Evolutionary conservation across 352 stramenopile species (phyloP), one percentile per base, ranked within the genome.

Genomic region (Paralagenidium karlingii): DNA sequence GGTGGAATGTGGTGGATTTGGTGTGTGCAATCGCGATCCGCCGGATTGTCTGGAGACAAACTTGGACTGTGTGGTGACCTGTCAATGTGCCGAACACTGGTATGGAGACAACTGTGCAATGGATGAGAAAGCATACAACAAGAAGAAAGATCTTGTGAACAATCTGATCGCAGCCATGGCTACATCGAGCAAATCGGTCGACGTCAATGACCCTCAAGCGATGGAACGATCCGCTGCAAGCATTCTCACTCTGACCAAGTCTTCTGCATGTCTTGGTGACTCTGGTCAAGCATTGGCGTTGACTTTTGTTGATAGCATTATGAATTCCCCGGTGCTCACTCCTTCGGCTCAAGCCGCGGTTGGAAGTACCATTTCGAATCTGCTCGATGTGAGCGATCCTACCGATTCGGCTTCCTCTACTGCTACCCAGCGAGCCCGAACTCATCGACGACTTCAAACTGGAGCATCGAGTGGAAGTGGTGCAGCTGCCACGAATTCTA

Each of bases 221-320:
- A 51, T 85, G 34, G 71, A 85, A 34, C 71, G 82, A 28, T 58
- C 82, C 25, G 68, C 68, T 15, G 55, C 66, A 3, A 80, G 68
- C 36, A 68, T 82, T 2, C 63, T 59, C 6, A 81, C 64, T n/a
- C 61, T 85, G 8, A 79, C 71, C 1, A 78, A 80, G 28, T 80
- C 60, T 21, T 66, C 68, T 12, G 57, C 45, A 0, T 63, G 82
- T 3, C 45, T 85, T 3, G 68, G 78, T n/a, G 26, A 52, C 1
- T 60, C 51, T 5, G 53, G 68, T 0, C 65, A 82, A 33, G 43
- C 50, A 0, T 48, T 76, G 21, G 64, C 65, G n/a, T 27, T 84
- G 5, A 68, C 54, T 22, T 58, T 82, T 31, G 56, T 80, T 24
- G 65, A 76, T 19, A 75, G 58, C 29, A 69, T 79, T 38, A 60